A percentile compares a stretch with the other conserved stretches of the same genome.
These are phyloP conservation scores for Citrus hindsii DNA, from an alignment of 345 rosid genomes.

Conservation along the genomic window DNA sequence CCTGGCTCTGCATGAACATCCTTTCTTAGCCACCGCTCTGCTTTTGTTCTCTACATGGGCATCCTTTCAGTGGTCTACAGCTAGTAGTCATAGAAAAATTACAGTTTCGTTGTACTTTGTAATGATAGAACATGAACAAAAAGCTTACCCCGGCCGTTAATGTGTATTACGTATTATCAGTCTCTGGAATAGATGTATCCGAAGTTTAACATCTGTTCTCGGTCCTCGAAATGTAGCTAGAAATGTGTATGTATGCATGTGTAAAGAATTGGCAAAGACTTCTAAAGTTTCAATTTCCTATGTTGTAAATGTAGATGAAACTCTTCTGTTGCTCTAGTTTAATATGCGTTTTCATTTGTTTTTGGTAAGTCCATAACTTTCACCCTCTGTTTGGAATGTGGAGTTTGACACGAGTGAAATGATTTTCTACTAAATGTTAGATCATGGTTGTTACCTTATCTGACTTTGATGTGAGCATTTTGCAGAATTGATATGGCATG, in stretches of 20 bases:
- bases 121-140: conserved; percentile 4
- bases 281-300: not conserved
- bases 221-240: conserved; percentile 21
- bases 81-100: conserved; percentile 19
- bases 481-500: too few species aligned
- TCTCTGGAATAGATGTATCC: conserved; percentile 23
- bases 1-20: conserved; percentile 21
- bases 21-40: not conserved
- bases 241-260: conserved; percentile 24
- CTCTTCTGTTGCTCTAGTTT: not conserved
- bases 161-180: conserved; percentile 10
- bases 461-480: not conserved
- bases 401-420: not conserved
- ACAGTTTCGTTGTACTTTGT: conserved; percentile 4
- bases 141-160: conserved; percentile 8
- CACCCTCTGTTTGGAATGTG: not conserved
- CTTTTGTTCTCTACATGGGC: conserved; percentile 4
- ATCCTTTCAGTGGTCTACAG: conserved; percentile 9
- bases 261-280: conserved; percentile 24
- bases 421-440: not conserved
- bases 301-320: conserved; percentile 38
- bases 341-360: not conserved
- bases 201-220: conserved; percentile 18
- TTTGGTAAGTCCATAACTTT: not conserved
- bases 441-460: not conserved